Evolutionary conservation across 345 rosid species (phyloP).

Genomic region (Salix dunnii): DNA sequence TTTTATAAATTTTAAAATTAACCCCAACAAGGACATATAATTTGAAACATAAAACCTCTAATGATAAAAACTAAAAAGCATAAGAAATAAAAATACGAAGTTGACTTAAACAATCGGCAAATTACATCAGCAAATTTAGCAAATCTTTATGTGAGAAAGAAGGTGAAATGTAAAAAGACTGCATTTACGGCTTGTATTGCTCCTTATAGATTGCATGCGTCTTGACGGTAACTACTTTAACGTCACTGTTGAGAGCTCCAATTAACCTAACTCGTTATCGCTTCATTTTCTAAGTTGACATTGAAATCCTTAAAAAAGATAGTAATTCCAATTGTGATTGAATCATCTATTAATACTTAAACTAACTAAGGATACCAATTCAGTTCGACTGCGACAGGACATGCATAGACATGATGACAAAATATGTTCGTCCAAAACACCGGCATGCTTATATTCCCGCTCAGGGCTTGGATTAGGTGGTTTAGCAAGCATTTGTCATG

Average conservation of each 20-base stretch:
- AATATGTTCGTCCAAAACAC: constrained; percentile 28
- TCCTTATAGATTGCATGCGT: constrained; percentile 20
- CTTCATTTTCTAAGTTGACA: neutral
- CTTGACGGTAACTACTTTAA: constrained; percentile 13
- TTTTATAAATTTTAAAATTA: too few relatives aligned
- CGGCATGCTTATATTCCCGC: constrained; percentile 19
- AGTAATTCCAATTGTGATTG: neutral
- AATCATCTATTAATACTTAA: neutral
- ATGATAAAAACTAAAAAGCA: neutral
- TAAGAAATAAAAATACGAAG: neutral
- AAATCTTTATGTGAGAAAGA: neutral
- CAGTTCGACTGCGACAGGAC: constrained; percentile 12
- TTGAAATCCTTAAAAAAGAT: neutral
- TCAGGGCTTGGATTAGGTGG: constrained; percentile 27
- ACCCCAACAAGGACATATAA: neutral
- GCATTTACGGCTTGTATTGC: neutral
- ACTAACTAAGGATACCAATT: neutral
- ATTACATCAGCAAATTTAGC: neutral
- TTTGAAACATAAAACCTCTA: constrained; percentile 6
- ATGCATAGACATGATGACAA: constrained; percentile 10
- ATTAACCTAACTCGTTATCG: constrained; percentile 32
- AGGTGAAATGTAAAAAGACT: neutral
- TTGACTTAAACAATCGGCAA: neutral
- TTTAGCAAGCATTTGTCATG: constrained; percentile 29
- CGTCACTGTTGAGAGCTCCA: constrained; percentile 47